Percentiles rank a stretch among this genome's conserved stretches.
Conservation (phyloP, 306 rosid species). For the Prunus mume region DNA sequence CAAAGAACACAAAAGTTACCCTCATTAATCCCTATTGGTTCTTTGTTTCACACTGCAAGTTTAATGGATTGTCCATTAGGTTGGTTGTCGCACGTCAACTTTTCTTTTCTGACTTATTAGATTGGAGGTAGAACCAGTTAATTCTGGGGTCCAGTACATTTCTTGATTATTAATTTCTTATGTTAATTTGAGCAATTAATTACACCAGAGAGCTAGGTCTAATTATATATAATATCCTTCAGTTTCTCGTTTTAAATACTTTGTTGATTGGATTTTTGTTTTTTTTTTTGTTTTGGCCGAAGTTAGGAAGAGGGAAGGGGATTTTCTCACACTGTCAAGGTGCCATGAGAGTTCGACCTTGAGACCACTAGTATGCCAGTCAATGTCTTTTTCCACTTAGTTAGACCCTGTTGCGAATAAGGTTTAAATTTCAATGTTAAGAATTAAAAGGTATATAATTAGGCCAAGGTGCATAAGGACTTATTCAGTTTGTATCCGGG, state of each 20-base stretch:
- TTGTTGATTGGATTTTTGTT: no score
- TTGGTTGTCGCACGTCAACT: background rate
- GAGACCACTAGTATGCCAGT: no score
- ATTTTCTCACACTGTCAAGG: background rate
- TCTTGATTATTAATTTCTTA: background rate
- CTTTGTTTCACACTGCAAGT: background rate
- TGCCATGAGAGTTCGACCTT: no score
- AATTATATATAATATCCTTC: background rate
- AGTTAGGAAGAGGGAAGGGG: no score
- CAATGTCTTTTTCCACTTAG: accelerated
- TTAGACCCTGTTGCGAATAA: no score
- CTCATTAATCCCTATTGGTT: background rate
- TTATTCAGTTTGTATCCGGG: no score
- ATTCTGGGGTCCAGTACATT: background rate
- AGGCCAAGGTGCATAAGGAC: background rate
- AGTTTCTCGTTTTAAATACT: background rate
- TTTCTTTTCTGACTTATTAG: background rate
- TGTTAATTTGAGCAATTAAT: no score
- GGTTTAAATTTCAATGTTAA: no score
- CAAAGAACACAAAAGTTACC: background rate
- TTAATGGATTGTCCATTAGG: background rate
- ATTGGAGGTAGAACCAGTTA: background rate
- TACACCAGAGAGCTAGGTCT: no score
- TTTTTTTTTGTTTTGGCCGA: no score
- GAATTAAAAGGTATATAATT: background rate